These are phyloP conservation scores for Phaeophleospora eucalypticola DNA, from an alignment of 2,329 filamentous ascomycete genomes.

Conservation along the genomic window DNA sequence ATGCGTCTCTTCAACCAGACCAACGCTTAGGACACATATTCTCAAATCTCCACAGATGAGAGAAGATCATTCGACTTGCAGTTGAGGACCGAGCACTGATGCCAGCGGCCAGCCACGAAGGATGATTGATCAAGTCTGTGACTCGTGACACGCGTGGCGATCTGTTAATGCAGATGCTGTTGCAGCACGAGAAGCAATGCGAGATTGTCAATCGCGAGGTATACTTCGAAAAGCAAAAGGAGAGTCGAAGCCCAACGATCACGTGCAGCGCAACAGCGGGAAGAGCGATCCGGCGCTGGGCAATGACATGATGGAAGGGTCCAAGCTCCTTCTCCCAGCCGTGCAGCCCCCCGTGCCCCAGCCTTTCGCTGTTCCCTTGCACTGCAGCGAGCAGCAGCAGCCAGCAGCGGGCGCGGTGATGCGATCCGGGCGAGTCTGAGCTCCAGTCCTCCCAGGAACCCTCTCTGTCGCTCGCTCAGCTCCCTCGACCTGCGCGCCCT, in stretches of 20 bases:
- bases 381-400: too few species aligned
- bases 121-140: too few species aligned
- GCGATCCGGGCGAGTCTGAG: not conserved
- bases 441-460: not conserved
- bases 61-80: too few species aligned
- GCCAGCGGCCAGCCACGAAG: too few species aligned
- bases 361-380: not conserved
- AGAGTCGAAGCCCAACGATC: not conserved
- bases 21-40: too few species aligned
- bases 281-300: too few species aligned
- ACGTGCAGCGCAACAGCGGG: not conserved
- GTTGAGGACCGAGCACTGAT: too few species aligned
- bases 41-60: too few species aligned
- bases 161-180: not conserved
- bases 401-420: not conserved
- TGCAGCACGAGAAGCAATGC: not conserved
- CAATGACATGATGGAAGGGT: not conserved
- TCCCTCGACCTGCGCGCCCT: not conserved
- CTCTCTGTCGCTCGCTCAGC: not conserved
- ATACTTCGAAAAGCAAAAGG: not conserved
- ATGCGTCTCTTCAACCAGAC: too few species aligned
- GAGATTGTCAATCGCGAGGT: not conserved
- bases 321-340: not conserved
- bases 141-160: too few species aligned
- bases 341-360: conserved; percentile 7